Base-by-base conservation (phyloP, 257 asterid genomes). In the Penstemon barbatus region DNA sequence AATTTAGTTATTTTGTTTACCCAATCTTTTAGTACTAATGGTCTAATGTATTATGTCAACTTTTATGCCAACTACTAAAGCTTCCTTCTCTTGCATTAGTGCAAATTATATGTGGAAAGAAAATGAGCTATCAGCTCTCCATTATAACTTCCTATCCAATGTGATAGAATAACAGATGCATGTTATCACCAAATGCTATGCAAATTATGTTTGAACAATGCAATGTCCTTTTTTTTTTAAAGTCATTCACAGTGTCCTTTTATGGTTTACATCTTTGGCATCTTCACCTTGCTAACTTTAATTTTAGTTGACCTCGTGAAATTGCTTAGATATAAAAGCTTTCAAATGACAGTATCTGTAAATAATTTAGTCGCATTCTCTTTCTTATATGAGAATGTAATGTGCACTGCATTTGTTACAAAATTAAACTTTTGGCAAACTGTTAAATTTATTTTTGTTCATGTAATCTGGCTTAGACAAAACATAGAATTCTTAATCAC, bases 1-100 rank as follows among this genome's bases (percentile, higher is more conserved):
- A 46, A 70, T 75, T 68, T 44, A 18, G 66, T 42, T 67, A 48
- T 64, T 67, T 59, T 52, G 11, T 68, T 55, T 49, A 13, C 57
- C 39, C 43, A 65, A 59, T 53, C 12, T 74, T 62, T 7, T 51
- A 49, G 25, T 73, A 69, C 45, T 68, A 44, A 0, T 44, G 10
- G 25, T 8, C 10, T 25, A 38, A 36, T 63, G 50, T 40, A 43
- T 25, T 62, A 2, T 49, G 3, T 57, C n/a, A 36, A 45, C 48
- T 61, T 53, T 40, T 37, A 65, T 38, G 58, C 70, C 65, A 57
- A 51, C 63, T 49, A 46, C 38, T 45, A 51, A 59, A 10, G 13
- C 55, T 39, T 65, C 64, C 65, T 57, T 67, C 63, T 25, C 38
- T 42, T 60, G 57, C 53, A 50, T 19, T 36, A 4, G 15, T 49